A percentile compares a stretch with the other conserved stretches of the same genome.
These are phyloP conservation scores for Sporothrix protearum DNA, from an alignment of 2,329 filamentous ascomycete species.

Conservation along the genomic window DNA sequence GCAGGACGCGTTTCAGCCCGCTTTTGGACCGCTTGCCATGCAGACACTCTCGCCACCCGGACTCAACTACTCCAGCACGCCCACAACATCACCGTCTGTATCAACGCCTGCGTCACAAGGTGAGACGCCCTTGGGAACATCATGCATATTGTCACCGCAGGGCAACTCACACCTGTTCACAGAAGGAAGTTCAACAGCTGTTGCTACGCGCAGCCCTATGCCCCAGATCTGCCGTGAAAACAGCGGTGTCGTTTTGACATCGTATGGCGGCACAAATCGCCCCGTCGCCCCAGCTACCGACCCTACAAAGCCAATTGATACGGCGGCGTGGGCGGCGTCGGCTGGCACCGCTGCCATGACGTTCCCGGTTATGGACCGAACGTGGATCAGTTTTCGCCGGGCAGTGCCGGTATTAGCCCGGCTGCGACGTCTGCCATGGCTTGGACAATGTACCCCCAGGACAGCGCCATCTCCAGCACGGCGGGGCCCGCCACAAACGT, in stretches of 20 bases:
- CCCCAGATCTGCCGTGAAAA: not conserved
- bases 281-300: not conserved
- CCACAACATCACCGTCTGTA: not conserved
- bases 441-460: not conserved
- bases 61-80: not conserved
- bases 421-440: not conserved
- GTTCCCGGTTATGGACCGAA: slow-evolving; percentile 3
- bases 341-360: not conserved
- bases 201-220: not conserved
- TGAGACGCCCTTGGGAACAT: not conserved
- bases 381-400: not conserved
- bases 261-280: not conserved
- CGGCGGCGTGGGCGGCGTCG: not conserved
- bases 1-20: not conserved
- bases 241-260: not conserved
- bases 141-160: not conserved
- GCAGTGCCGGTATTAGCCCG: not conserved
- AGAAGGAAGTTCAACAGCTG: not conserved
- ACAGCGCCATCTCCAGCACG: not conserved
- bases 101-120: slow-evolving; percentile 3
- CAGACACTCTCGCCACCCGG: not conserved
- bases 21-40: not conserved
- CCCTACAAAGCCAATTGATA: not conserved
- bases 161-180: not conserved
- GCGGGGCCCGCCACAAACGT: not conserved